Evolutionary conservation across 805 yeast species (phyloP), one percentile per base, ranked within the genome.

Genomic region (Metschnikowia orientalis): DNA sequence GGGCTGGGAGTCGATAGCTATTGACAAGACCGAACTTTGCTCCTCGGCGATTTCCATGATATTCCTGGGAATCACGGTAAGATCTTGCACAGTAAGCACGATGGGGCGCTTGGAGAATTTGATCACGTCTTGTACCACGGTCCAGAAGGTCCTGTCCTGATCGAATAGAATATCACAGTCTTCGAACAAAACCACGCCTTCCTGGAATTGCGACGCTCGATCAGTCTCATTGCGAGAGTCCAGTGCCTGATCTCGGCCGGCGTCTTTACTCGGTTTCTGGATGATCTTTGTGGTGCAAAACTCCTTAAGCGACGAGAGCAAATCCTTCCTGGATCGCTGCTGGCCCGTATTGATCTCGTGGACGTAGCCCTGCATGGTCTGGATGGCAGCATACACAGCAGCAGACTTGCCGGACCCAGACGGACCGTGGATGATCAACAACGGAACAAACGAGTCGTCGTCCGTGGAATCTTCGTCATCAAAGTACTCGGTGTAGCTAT

Each of bases 211-310:
- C 5, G 8, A 14, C 9, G 14, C 15, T n/a, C n/a, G n/a, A n/a
- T n/a, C n/a, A n/a, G n/a, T n/a, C n/a, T n/a, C n/a, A n/a, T n/a
- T n/a, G n/a, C n/a, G n/a, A n/a, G n/a, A n/a, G n/a, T n/a, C n/a
- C n/a, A n/a, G n/a, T n/a, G n/a, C n/a, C n/a, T n/a, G n/a, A n/a
- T n/a, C n/a, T n/a, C n/a, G n/a, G n/a, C n/a, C n/a, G 3, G 30
- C 38, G 10, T 37, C 40, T 14, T 56, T 56, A 18, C 40, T 34
- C n/a, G 34, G 49, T 30, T 63, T 63, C 42, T 81, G 85, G 2
- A 90, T 89, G 28, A 82, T 62, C 39, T 86, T 87, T 0, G 95
- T 82, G 4, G 95, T 89, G 35, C 90, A 78, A 33, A 88, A 72
- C 48, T 94, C 97, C 30, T 72, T 78, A 23, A 90, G 63, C 18